These are phyloP conservation scores for Bipolaris cookei DNA, from an alignment of 2,329 filamentous ascomycete species.

Conservation along the genomic window DNA sequence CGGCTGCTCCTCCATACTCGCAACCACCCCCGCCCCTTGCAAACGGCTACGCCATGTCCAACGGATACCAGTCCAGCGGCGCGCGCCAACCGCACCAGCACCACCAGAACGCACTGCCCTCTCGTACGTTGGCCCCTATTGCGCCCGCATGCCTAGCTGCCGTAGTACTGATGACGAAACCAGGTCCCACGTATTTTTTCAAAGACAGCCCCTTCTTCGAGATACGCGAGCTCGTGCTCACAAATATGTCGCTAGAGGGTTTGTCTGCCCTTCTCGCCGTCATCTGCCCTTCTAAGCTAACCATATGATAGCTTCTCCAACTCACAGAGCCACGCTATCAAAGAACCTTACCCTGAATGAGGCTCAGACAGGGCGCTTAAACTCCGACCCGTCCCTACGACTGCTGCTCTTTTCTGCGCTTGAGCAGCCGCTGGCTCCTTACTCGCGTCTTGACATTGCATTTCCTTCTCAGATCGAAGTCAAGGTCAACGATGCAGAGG, in stretches of 20 bases:
- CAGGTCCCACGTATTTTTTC: slow-evolving; percentile 59
- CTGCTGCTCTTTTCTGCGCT: slow-evolving; percentile 85
- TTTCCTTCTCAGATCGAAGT: slow-evolving; percentile 95
- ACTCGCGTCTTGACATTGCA: slow-evolving; percentile 67
- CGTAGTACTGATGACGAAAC: slow-evolving; percentile 1
- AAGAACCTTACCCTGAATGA: slow-evolving; percentile 66
- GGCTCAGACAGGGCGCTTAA: slow-evolving; percentile 62
- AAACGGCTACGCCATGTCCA: slow-evolving; percentile 32
- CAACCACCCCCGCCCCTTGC: slow-evolving; percentile 25
- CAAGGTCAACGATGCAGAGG: slow-evolving; percentile 83
- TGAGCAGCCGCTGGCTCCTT: slow-evolving; percentile 54
- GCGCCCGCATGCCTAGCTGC: slow-evolving; percentile 17
- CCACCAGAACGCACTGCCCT: slow-evolving; percentile 20
- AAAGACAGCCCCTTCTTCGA: slow-evolving; percentile 87
- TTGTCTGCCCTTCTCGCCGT: slow-evolving; percentile 57
- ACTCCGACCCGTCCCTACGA: slow-evolving; percentile 66
- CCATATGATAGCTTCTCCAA: slow-evolving; percentile 60
- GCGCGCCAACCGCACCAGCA: slow-evolving; percentile 25
- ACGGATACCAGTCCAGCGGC: slow-evolving; percentile 23
- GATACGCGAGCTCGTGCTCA: slow-evolving; percentile 68
- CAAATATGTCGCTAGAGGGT: slow-evolving; percentile 75
- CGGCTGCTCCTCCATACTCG: slow-evolving; percentile 24
- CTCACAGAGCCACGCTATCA: slow-evolving; percentile 63
- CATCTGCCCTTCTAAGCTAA: slow-evolving; percentile 10
- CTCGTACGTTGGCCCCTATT: slow-evolving; percentile 21